These are phyloP conservation scores for Heterococcus sp. DNA, from an alignment of 108 stramenopile genomes.

Conservation along the genomic window DNA sequence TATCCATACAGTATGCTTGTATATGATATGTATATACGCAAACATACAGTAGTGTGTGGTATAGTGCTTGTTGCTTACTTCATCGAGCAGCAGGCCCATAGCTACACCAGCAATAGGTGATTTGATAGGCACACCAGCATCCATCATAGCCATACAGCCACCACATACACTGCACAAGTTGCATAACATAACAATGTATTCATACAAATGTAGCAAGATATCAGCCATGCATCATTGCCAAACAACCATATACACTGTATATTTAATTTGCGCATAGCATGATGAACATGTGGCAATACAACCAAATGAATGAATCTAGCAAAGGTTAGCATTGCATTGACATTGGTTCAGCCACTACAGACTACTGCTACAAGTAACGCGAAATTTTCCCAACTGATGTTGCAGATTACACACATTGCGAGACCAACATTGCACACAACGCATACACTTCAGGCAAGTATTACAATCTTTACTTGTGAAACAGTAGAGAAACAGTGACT, in stretches of 20 bases:
- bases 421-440: not conserved
- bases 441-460: not conserved
- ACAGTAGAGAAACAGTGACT: not conserved
- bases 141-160: conserved; percentile 73
- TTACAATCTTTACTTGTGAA: not conserved
- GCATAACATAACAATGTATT: too few species aligned
- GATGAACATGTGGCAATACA: not conserved
- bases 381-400: too few species aligned
- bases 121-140: conserved; percentile 83
- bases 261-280: not conserved
- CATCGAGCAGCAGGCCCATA: conserved; percentile 65
- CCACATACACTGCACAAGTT: conserved; percentile 74
- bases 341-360: too few species aligned
- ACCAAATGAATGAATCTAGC: too few species aligned
- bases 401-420: not conserved
- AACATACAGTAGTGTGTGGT: too few species aligned
- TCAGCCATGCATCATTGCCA: not conserved
- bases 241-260: not conserved
- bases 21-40: conserved; percentile 77
- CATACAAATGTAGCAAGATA: not conserved
- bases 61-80: too few species aligned
- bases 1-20: conserved; percentile 77
- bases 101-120: conserved; percentile 75
- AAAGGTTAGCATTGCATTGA: too few species aligned
- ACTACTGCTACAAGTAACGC: too few species aligned